A percentile compares a stretch with the other conserved stretches of the same genome.
Conservation (phyloP, 345 rosid genomes). For the Hibiscus trionum region DNA sequence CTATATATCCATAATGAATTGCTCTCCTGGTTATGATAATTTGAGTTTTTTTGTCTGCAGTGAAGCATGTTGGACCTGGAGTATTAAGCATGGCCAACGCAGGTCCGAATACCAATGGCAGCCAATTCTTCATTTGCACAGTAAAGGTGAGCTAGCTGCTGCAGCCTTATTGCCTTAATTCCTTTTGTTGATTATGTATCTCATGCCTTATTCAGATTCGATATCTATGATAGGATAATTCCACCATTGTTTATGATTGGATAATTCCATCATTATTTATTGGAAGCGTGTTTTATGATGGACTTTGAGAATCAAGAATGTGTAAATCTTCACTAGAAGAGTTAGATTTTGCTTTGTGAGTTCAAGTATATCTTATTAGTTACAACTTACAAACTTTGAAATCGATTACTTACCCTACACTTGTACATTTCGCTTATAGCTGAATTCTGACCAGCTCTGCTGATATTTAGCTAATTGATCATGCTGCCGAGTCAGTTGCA, state of each 20-base stretch:
- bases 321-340: neutral
- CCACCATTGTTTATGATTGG: neutral
- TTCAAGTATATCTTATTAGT: neutral
- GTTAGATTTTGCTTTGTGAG: neutral
- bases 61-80: conserved; percentile 86
- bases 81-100: conserved; percentile 94
- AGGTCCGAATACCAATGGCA: conserved; percentile 88
- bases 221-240: neutral
- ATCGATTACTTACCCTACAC: neutral
- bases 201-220: neutral
- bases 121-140: conserved; percentile 91
- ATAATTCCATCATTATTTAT: neutral
- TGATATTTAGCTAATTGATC: neutral
- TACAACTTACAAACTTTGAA: neutral
- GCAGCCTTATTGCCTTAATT: neutral
- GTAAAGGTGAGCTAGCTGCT: conserved; percentile 44
- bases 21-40: neutral
- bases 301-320: neutral
- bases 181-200: neutral
- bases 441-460: neutral
- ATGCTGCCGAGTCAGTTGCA: neutral
- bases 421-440: neutral
- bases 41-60: conserved; percentile 29
- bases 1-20: neutral
- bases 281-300: neutral